These are phyloP conservation scores for Rhodocollybia butyracea DNA, from an alignment of 768 basidiomycete species.

Conservation along the genomic window DNA sequence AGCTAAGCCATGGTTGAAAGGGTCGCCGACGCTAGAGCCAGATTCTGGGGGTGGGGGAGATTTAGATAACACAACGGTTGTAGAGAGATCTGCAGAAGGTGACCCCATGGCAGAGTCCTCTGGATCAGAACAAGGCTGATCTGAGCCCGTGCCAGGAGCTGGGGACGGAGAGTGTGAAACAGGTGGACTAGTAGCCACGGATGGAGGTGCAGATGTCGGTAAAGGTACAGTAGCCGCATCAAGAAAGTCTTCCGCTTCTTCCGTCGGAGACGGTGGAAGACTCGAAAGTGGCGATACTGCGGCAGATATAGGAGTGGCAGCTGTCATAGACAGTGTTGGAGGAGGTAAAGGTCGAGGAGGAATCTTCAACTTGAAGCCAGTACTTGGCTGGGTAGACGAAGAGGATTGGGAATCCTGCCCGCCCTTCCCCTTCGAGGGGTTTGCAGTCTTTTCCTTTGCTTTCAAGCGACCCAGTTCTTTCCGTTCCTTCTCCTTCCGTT, in stretches of 20 bases:
- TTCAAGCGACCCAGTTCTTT: slow-evolving; percentile 20
- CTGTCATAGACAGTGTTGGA: slow-evolving; percentile 6
- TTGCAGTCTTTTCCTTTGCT: slow-evolving; percentile 13
- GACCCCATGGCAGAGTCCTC: slow-evolving; percentile 3
- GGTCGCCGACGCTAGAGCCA: neutral
- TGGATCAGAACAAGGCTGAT: neutral
- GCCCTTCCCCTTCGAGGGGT: slow-evolving; percentile 7
- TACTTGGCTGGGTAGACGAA: neutral
- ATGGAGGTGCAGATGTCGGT: slow-evolving; percentile 25
- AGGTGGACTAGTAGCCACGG: slow-evolving; percentile 29
- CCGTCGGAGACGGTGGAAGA: slow-evolving; percentile 4
- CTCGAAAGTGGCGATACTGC: slow-evolving; percentile 15
- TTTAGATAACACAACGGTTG: neutral
- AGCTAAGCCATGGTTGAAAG: neutral
- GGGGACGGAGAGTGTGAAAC: slow-evolving; percentile 25
- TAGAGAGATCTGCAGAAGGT: neutral
- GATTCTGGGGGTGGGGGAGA: neutral
- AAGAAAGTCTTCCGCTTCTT: slow-evolving; percentile 20
- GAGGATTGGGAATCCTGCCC: neutral
- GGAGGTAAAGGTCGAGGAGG: slow-evolving; percentile 2
- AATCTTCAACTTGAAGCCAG: slow-evolving; percentile 7
- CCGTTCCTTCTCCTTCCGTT: slow-evolving; percentile 22
- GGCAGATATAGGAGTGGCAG: slow-evolving; percentile 5
- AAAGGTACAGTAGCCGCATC: slow-evolving; percentile 41
- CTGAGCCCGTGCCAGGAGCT: slow-evolving; percentile 7